Base-by-base conservation (phyloP, 805 yeast genomes). In the Maudiozyma bulderi region DNA sequence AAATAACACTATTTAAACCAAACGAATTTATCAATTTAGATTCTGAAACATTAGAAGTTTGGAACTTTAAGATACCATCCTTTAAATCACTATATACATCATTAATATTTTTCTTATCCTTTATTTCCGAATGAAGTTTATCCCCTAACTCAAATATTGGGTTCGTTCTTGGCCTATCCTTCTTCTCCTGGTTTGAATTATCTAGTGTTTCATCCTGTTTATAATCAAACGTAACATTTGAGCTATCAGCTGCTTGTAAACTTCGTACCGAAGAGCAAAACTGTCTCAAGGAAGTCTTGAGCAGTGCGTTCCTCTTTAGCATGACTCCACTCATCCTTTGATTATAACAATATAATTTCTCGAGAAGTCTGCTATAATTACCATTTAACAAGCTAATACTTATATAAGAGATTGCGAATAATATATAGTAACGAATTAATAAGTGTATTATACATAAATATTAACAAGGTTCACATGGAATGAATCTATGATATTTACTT, bases 11-110 rank as follows among this genome's bases (percentile, higher is more conserved):
- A 10, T 29, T 44, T 33, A 52, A 40, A 29, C 47, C 44, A 30
- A 14, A 48, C 6, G 50, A 48, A 15, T 31, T 48, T 26, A 40
- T 46, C 57, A 44, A 14, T 33, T 14, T 44, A 11, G 33, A 44
- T 28, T 40, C 42, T 5, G 30, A 32, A 14, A n/a, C 11, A 3
- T 34, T n/a, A 15, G 13, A 5, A 8, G 42, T 42, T 30, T 47
- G 42, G n/a, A 47, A 43, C 9, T 47, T 33, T 8, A 43, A 30
- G 11, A 47, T 38, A 15, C 35, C 33, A n/a, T 42, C 29, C 5
- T 47, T 47, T 15, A 47, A 47, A n/a, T 47, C 43, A 1, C 39
- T 8, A 38, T 47, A 47, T 11, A 42, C 26, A 8, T 42, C 26
- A 26, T 28, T 43, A 9, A 47, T 30, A 47, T 47, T 43, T 6